Percentiles rank a stretch among this genome's conserved stretches.
phyloP scores from a whole-genome alignment of 768 basidiomycete species.

The Scleroderma bovista region DNA sequence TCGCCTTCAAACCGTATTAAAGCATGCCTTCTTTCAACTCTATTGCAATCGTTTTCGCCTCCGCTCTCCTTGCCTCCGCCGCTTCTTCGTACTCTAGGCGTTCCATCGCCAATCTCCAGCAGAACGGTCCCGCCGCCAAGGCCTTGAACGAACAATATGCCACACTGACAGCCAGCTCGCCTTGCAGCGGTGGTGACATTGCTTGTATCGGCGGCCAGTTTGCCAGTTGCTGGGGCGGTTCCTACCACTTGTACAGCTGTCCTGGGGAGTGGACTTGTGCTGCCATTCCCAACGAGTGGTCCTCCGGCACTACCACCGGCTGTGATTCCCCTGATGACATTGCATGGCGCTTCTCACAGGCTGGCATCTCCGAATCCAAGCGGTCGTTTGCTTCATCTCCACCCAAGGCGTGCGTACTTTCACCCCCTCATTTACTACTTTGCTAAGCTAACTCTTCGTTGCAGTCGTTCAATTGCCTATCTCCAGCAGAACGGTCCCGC shows the following conservation, averaged over 20 bases:
- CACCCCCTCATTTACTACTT: not conserved
- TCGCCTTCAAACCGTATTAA: slow-evolving; percentile 7
- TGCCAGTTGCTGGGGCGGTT: slow-evolving; percentile 10
- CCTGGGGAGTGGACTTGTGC: slow-evolving; percentile 13
- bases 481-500: slow-evolving; percentile 9
- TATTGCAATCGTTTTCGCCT: slow-evolving; percentile 9
- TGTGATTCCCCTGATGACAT: slow-evolving; percentile 14
- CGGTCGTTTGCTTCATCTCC: not conserved
- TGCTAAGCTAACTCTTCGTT: not conserved
- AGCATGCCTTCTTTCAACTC: slow-evolving; percentile 17
- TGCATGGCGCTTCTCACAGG: slow-evolving; percentile 12
- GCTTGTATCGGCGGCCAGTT: slow-evolving; percentile 18
- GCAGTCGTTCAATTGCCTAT: slow-evolving; percentile 4
- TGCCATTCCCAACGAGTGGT: slow-evolving; percentile 19
- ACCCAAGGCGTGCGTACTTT: slow-evolving; percentile 1
- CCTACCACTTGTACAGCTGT: slow-evolving; percentile 11
- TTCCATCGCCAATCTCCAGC: slow-evolving; percentile 11
- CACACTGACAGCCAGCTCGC: slow-evolving; percentile 9
- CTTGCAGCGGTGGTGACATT: slow-evolving; percentile 12
- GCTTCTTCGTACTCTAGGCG: slow-evolving; percentile 12
- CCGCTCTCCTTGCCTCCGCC: slow-evolving; percentile 14
- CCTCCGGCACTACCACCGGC: slow-evolving; percentile 13
- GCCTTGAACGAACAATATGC: slow-evolving; percentile 19
- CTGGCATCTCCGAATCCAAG: slow-evolving; percentile 13
- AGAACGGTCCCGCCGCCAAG: slow-evolving; percentile 21